Base-by-base conservation (phyloP, 371 early-diverging fungal species). In the Syncephalis plumigaleata region DNA sequence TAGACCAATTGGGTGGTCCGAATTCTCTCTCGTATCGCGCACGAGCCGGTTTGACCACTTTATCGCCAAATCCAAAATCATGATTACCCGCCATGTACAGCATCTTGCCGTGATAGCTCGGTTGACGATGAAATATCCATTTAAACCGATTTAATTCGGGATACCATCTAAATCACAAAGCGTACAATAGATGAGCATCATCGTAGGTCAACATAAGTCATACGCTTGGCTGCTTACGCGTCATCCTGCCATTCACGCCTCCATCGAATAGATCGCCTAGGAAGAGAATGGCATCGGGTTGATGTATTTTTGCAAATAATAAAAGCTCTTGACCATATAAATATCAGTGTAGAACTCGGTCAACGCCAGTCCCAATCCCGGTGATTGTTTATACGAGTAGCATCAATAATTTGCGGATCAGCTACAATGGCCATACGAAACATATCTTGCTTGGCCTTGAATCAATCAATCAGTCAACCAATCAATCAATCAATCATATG, bases 391-490 rank as follows among this genome's bases (percentile, higher is more conserved):
- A 55, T 94, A 91, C 3, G 91, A 89, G 51, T 74, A 22, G 75
- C 67, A 55, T 94, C 95, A 24, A 88, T 90, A 50, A 94, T 69
- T 56, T 94, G 95, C 13, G 95, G 92, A 55, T 94, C 95, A 2
- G 83, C 87, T 25, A 94, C 59, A 9, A 94, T 51, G 1, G 70
- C 72, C 17, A 70, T 47, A 37, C 58, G 47, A 49, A 42, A 42
- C n/a, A 22, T n/a, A 17, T 37, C 16, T 17, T 20, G 13, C 8
- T 25, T 44, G 44, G 20, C 23, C 24, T 23, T 9, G 9, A 21
- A 9, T 16, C 16, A 46, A 31, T 22, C 17, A 11, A 31, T 21
- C 39, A 9, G 26, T 23, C 2, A 16, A n/a, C n/a, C n/a, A n/a
- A n/a, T n/a, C n/a, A n/a, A n/a, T n/a, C n/a, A n/a, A 15, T 37